phyloP scores from a whole-genome alignment of 73 alveolate species.

The Paramecium caudatum region DNA sequence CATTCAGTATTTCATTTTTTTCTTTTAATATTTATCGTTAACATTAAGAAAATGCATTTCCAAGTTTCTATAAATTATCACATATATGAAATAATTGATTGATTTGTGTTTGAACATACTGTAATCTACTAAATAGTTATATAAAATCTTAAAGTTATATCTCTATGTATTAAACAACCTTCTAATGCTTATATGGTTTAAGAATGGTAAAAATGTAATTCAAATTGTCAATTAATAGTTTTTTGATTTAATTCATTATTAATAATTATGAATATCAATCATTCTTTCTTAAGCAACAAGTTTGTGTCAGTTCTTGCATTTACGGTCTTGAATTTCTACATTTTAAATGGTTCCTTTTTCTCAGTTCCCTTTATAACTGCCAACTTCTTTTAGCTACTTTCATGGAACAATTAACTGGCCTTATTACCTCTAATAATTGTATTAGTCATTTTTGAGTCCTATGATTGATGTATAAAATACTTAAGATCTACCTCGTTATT shows the following conservation, averaged over 20 bases:
- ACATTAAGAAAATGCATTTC: neutral
- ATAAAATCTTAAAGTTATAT: slow-evolving; percentile 50
- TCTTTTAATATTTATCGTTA: slow-evolving; percentile 17
- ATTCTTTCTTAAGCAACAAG: neutral
- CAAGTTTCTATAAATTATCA: neutral
- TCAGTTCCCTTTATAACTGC: slow-evolving; percentile 62
- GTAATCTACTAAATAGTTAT: slow-evolving; percentile 51
- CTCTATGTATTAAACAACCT: neutral
- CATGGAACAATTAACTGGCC: slow-evolving; percentile 52
- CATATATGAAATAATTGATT: neutral
- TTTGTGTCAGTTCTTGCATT: slow-evolving; percentile 67
- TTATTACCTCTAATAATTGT: slow-evolving; percentile 42
- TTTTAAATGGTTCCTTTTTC: slow-evolving; percentile 69
- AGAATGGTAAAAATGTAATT: slow-evolving; percentile 18
- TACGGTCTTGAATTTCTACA: slow-evolving; percentile 71
- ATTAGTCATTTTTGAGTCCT: slow-evolving; percentile 51
- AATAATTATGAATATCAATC: slow-evolving; percentile 19
- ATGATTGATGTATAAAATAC: neutral
- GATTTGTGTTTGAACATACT: neutral
- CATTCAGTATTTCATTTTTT: slow-evolving; percentile 22
- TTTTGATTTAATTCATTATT: slow-evolving; percentile 51
- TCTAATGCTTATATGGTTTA: slow-evolving; percentile 65
- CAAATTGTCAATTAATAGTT: slow-evolving; percentile 46
- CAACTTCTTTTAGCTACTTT: slow-evolving; percentile 27
- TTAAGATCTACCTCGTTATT: slow-evolving; percentile 45